A percentile compares a stretch with the other conserved stretches of the same genome.
Evolutionary conservation across 148 eudicot species (phyloP).

Genomic region (Silene conica): DNA sequence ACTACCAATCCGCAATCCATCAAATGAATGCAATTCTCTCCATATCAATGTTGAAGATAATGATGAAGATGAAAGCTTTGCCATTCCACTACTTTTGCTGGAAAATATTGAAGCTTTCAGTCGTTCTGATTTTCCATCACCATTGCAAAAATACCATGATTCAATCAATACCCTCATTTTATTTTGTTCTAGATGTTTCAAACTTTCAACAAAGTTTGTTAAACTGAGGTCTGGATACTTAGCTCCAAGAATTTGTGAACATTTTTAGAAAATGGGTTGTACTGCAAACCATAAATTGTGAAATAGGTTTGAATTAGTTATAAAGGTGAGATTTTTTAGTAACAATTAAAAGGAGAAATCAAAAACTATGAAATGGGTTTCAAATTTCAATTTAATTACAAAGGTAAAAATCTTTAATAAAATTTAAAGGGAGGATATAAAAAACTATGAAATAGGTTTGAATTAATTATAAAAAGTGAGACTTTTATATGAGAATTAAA

Average conservation of each 20-base stretch:
- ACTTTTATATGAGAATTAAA: too few relatives aligned
- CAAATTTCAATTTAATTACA: too few relatives aligned
- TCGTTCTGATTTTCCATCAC: conserved; percentile 83
- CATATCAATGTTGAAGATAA: conserved; percentile 1
- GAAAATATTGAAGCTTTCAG: conserved; percentile 62
- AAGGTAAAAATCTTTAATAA: too few relatives aligned
- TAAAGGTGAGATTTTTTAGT: not conserved
- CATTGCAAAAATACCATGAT: conserved; percentile 93
- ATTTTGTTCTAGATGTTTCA: not conserved
- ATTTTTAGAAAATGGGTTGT: conserved; percentile 10
- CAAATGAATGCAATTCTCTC: too few relatives aligned
- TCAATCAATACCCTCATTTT: conserved; percentile 61
- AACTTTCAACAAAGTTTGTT: too few relatives aligned
- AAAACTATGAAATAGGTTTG: too few relatives aligned
- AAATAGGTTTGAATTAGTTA: conserved; percentile 7
- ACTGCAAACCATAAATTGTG: not conserved
- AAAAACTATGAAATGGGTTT: too few relatives aligned
- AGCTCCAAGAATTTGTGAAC: conserved; percentile 12
- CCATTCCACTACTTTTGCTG: conserved; percentile 65
- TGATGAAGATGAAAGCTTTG: conserved; percentile 32
- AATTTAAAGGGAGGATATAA: too few relatives aligned
- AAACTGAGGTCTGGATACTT: not conserved
- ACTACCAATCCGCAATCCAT: too few relatives aligned
- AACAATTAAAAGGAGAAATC: not conserved
- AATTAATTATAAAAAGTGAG: too few relatives aligned